phyloP scores from a whole-genome alignment of 495 filamentous ascomycete genomes.

The Penicillium psychrofluorescens region DNA sequence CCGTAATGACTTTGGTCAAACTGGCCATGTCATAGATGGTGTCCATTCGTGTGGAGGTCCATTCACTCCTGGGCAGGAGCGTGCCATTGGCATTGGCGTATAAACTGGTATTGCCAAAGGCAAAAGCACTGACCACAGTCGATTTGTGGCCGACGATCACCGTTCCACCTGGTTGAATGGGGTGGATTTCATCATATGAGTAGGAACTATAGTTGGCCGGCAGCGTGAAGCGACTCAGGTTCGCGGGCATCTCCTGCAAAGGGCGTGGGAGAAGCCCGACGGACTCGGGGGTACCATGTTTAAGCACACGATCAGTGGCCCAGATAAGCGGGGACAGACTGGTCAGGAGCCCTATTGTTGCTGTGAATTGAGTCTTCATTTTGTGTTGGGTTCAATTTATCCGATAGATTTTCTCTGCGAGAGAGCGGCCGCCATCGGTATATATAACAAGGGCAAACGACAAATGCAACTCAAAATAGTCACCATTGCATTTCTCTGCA shows the following conservation, averaged over 20 bases:
- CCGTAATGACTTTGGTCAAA: slow-evolving; percentile 20
- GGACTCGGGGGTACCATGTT: slow-evolving; percentile 15
- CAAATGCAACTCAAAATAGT: slow-evolving; percentile 2
- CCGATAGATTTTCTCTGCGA: too few relatives aligned
- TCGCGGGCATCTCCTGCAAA: slow-evolving; percentile 11
- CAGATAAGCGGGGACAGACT: neutral
- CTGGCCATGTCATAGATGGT: slow-evolving; percentile 25
- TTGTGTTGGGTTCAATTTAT: neutral
- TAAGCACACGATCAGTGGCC: slow-evolving; percentile 6
- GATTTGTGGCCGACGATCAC: slow-evolving; percentile 16
- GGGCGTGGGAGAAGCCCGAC: slow-evolving; percentile 14
- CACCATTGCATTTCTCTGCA: neutral
- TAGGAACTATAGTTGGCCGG: slow-evolving; percentile 14
- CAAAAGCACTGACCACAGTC: slow-evolving; percentile 19
- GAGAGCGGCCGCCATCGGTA: too few relatives aligned
- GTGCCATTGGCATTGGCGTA: slow-evolving; percentile 21
- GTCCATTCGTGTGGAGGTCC: slow-evolving; percentile 11
- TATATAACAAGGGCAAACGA: neutral
- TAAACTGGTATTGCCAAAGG: slow-evolving; percentile 18
- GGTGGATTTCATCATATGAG: slow-evolving; percentile 8
- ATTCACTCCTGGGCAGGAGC: slow-evolving; percentile 8
- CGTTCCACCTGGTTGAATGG: slow-evolving; percentile 17
- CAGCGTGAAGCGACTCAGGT: slow-evolving; percentile 16
- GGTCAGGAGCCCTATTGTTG: neutral
- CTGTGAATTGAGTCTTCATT: neutral